Evolutionary conservation across 2,329 filamentous ascomycete genomes (phyloP).

Genomic region (Penicillium nordicum): DNA sequence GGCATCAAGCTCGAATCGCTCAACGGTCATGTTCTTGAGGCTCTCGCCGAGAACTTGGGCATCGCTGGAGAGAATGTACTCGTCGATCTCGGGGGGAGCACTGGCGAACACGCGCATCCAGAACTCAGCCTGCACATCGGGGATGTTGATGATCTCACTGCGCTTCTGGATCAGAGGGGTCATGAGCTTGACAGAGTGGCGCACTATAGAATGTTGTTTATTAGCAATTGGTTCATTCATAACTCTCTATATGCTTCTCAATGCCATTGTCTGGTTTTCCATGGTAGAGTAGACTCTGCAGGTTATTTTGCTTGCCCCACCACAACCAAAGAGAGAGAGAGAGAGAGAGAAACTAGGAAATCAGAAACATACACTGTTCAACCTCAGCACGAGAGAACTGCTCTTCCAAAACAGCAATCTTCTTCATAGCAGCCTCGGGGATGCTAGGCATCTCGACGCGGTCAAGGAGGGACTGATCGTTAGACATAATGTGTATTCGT

Average conservation of each 20-base stretch:
- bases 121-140: constrained; percentile 63
- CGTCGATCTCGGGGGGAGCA: constrained; percentile 79
- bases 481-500: constrained; percentile 18
- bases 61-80: constrained; percentile 81
- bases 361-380: constrained; percentile 66
- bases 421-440: constrained; percentile 49
- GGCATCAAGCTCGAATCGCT: constrained; percentile 69
- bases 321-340: not conserved
- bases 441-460: constrained; percentile 34
- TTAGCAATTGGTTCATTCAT: not conserved
- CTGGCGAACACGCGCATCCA: constrained; percentile 93
- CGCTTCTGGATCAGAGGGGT: constrained; percentile 74
- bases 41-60: constrained; percentile 62
- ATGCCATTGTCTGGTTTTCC: not conserved
- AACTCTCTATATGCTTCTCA: not conserved
- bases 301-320: not conserved
- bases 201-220: constrained; percentile 51
- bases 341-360: not conserved
- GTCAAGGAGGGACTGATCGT: constrained; percentile 34
- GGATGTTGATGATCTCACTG: constrained; percentile 64
- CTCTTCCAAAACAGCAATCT: constrained; percentile 74
- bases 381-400: constrained; percentile 81
- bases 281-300: not conserved
- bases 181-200: constrained; percentile 66
- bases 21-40: constrained; percentile 67